Conservation (phyloP, 2,329 filamentous ascomycete genomes). For the Aspergillus sp. region DNA sequence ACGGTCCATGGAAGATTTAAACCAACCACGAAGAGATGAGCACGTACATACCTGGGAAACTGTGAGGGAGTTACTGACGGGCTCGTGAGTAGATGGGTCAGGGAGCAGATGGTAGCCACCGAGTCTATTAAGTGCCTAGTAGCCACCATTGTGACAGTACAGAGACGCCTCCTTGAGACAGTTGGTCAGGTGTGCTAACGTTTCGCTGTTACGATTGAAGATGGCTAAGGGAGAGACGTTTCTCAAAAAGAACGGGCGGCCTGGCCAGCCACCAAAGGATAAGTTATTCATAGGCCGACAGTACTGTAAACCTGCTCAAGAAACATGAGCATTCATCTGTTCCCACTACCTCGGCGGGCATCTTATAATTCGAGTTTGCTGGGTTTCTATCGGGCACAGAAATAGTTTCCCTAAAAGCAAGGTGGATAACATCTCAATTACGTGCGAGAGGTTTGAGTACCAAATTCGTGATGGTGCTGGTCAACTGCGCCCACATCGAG, state of each 20-base stretch:
- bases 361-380: no score
- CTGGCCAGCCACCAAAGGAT: no score
- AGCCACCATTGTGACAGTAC: neutral
- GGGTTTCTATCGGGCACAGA: no score
- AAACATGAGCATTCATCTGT: neutral
- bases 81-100: slow-evolving; percentile 2
- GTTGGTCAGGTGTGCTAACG: neutral
- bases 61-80: slow-evolving; percentile 3
- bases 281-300: no score
- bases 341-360: neutral
- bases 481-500: no score
- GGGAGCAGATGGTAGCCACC: slow-evolving; percentile 3
- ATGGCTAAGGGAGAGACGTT: neutral
- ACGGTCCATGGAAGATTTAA: no score
- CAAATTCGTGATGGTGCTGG: no score
- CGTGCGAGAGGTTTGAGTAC: no score
- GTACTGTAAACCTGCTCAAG: neutral
- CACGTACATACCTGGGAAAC: slow-evolving; percentile 2
- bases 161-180: neutral
- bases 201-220: neutral
- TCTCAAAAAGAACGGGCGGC: neutral
- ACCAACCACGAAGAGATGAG: neutral
- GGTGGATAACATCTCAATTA: no score
- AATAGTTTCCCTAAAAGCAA: no score
- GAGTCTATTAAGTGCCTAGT: slow-evolving; percentile 4